phyloP scores from a whole-genome alignment of 306 rosid genomes.

The Urtica urens region DNA sequence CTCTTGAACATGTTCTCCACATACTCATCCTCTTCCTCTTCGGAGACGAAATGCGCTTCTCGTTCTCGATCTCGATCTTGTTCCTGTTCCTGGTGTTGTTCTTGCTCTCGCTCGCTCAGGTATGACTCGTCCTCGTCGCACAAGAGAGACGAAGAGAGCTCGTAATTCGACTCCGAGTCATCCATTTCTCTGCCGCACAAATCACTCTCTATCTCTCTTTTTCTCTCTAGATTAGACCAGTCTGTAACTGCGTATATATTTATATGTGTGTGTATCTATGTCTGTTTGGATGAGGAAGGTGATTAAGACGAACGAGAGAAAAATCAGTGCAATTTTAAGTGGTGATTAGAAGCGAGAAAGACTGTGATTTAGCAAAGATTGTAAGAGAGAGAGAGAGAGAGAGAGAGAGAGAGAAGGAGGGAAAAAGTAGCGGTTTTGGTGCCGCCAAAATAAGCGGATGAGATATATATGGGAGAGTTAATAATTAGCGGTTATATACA shows the following conservation, averaged over 20 bases:
- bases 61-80: constrained; percentile 1
- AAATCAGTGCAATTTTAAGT: constrained; percentile 15
- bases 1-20: constrained; percentile 38
- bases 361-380: constrained; percentile 14
- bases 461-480: constrained; percentile 37
- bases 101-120: constrained; percentile 19
- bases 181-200: constrained; percentile 41
- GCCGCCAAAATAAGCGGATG: constrained; percentile 82
- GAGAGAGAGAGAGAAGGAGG: constrained; percentile 23
- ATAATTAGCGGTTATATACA: constrained; percentile 29
- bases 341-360: constrained; percentile 20
- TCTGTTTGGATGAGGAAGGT: too few species aligned
- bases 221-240: neutral
- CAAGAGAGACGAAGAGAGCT: constrained; percentile 41
- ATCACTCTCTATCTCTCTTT: neutral
- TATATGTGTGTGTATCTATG: neutral
- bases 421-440: constrained; percentile 45
- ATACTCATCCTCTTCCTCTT: constrained; percentile 53
- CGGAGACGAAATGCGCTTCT: constrained; percentile 22
- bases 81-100: constrained; percentile 10
- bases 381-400: constrained; percentile 8
- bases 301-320: constrained; percentile 9
- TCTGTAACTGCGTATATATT: neutral
- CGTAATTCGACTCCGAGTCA: constrained; percentile 19
- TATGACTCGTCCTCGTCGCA: constrained; percentile 47